A percentile compares a stretch with the other conserved stretches of the same genome.
Evolutionary conservation across 306 rosid genomes (phyloP).

Genomic region (Trichosanthes truncata): DNA sequence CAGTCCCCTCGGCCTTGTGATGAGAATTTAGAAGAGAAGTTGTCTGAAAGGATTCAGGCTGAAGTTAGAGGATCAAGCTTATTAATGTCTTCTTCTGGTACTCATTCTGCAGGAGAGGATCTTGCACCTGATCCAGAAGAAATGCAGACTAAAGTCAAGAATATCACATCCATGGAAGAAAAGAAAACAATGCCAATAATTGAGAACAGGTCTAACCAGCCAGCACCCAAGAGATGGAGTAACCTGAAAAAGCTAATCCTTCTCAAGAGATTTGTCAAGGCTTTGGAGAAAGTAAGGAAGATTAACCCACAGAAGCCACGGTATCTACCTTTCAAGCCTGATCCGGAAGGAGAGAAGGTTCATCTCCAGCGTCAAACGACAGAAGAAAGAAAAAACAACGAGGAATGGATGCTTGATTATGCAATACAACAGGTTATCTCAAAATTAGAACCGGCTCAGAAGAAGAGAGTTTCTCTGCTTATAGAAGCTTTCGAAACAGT

Average conservation of each 20-base stretch:
- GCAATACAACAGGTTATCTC: conserved; percentile 82
- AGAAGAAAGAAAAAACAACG: conserved; percentile 45
- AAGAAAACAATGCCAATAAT: conserved; percentile 23
- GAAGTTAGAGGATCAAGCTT: conserved; percentile 14
- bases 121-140: conserved; percentile 10
- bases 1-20: conserved; percentile 17
- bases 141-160: conserved; percentile 8
- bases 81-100: conserved; percentile 11
- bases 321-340: conserved; percentile 28
- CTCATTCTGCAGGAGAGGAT: not conserved
- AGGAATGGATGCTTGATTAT: conserved; percentile 90
- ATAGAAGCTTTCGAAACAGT: conserved; percentile 76
- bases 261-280: conserved; percentile 78
- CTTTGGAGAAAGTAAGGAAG: conserved; percentile 60
- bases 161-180: conserved; percentile 13
- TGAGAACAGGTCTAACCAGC: conserved; percentile 29
- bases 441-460: conserved; percentile 68
- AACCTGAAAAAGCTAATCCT: conserved; percentile 56
- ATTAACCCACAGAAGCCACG: conserved; percentile 25
- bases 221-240: conserved; percentile 62
- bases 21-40: conserved; percentile 16
- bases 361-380: conserved; percentile 42
- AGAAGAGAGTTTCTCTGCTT: conserved; percentile 56
- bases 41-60: conserved; percentile 21
- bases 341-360: conserved; percentile 43